phyloP scores from a whole-genome alignment of 2,329 filamentous ascomycete genomes.

The Aspergillus jensenii region DNA sequence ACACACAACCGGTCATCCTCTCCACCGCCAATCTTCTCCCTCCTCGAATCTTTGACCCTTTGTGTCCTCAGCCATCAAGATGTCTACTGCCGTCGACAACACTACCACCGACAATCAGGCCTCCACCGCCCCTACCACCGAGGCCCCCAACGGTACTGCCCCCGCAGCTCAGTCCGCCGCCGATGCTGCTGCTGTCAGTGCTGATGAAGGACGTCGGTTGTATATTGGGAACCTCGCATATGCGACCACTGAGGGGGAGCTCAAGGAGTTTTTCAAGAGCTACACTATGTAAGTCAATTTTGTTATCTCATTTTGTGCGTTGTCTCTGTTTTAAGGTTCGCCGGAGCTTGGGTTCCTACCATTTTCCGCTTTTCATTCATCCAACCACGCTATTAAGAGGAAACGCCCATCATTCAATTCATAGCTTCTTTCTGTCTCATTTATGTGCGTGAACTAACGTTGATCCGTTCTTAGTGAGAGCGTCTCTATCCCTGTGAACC shows the following conservation, averaged over 20 bases:
- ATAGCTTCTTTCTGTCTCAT: not conserved
- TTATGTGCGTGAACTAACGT: slow-evolving; percentile 34
- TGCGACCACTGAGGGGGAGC: slow-evolving; percentile 99
- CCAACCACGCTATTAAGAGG: not conserved
- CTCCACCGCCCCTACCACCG: slow-evolving; percentile 63
- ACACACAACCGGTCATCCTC: slow-evolving; percentile 28
- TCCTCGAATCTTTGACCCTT: slow-evolving; percentile 30
- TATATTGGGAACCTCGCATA: slow-evolving; percentile 99
- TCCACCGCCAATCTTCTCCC: slow-evolving; percentile 35
- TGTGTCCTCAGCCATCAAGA: slow-evolving; percentile 56
- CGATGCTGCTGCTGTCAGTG: slow-evolving; percentile 93
- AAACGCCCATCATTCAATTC: not conserved
- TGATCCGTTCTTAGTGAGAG: slow-evolving; percentile 68
- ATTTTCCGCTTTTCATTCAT: not conserved
- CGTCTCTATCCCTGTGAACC: slow-evolving; percentile 98
- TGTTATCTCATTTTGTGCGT: not conserved
- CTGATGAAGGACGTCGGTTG: slow-evolving; percentile 96
- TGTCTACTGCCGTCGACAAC: slow-evolving; percentile 81
- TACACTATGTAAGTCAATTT: slow-evolving; percentile 86
- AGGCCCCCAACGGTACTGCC: slow-evolving; percentile 58
- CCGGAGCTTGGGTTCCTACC: not conserved
- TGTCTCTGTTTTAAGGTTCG: slow-evolving; percentile 4
- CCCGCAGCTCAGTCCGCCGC: slow-evolving; percentile 72
- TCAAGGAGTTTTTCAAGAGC: slow-evolving; percentile 99
- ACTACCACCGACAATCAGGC: slow-evolving; percentile 64